Evolutionary conservation across 2,329 filamentous ascomycete genomes (phyloP).

Genomic region (Neonectria coccinea): DNA sequence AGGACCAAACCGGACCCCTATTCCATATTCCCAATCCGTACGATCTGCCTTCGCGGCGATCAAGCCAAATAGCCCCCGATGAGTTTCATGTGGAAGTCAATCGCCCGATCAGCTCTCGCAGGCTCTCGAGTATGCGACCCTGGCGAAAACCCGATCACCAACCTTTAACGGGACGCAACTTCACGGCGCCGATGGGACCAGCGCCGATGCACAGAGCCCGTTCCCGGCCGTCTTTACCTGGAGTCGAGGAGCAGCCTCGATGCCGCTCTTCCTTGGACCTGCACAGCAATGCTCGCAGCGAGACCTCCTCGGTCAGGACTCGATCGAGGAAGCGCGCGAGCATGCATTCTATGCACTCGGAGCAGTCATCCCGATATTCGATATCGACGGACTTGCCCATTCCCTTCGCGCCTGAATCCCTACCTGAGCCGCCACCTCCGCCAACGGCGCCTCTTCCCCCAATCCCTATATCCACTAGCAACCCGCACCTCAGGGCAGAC

Average conservation of each 20-base stretch:
- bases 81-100: constrained; percentile 35
- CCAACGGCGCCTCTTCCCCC: constrained; percentile 49
- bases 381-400: constrained; percentile 40
- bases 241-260: constrained; percentile 36
- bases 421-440: constrained; percentile 46
- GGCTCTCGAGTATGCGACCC: constrained; percentile 49
- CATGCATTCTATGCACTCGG: constrained; percentile 45
- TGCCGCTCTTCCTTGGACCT: constrained; percentile 51
- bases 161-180: constrained; percentile 25
- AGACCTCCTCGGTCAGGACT: constrained; percentile 34
- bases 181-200: constrained; percentile 29
- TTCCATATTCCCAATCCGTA: constrained; percentile 28
- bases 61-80: constrained; percentile 37
- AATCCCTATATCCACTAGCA: constrained; percentile 45
- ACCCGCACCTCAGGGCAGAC: constrained; percentile 38
- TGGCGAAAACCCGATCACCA: constrained; percentile 44
- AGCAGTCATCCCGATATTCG: constrained; percentile 40
- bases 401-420: constrained; percentile 39
- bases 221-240: constrained; percentile 36
- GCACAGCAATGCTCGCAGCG: constrained; percentile 41
- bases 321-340: constrained; percentile 46
- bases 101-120: constrained; percentile 43
- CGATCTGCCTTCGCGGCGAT: constrained; percentile 39
- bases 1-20: constrained; percentile 34
- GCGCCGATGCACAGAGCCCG: constrained; percentile 36